Base-by-base conservation (phyloP, 768 basidiomycete species). In the Atractiella rhizophila region DNA sequence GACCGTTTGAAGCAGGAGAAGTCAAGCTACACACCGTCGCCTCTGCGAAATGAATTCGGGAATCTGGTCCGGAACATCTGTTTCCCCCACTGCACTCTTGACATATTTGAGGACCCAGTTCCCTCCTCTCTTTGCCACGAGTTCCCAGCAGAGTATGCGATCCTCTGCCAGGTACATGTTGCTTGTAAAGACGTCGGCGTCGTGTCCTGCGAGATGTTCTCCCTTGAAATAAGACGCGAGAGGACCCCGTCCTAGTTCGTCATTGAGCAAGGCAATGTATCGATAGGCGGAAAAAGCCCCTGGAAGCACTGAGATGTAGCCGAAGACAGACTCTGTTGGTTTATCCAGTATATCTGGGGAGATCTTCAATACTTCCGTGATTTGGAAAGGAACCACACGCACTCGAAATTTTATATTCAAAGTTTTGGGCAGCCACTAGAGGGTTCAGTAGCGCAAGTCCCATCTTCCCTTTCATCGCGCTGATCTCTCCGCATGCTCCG, bases 11-110 rank as follows among this genome's bases (percentile, higher is more conserved):
- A 7, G 16, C n/a, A 19, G 28, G 21, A 4, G 3, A 13, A 27
- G 15, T 29, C 24, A 39, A 11, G 32, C 19, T 26, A 35, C 11
- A 18, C 16, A 26, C 5, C 23, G 11, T 20, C 33, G 34, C 5
- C 85, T 73, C 53, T 94, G 88, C 44, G 69, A 68, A 55, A 91
- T 94, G 56, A 91, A 94, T 59, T 94, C 88, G 3, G 85, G 73
- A 13, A 91, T 68, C 1, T 71, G 67, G 28, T 81, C 76, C 25
- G 86, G 86, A 4, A 88, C 85, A 61, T 96, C 86, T n/a, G 86
- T 94, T 31, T 83, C 69, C 0, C 83, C 86, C 50, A 86, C 83
- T 13, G 86, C 86, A 52, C 71, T 68, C 66, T 82, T 82, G 58
- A 86, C 82, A 55, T 83, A 86, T 58, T 49, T 50, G 13, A 51